phyloP scores from a whole-genome alignment of 2,329 filamentous ascomycete genomes.

The Cladosporium sphaerospermum region DNA sequence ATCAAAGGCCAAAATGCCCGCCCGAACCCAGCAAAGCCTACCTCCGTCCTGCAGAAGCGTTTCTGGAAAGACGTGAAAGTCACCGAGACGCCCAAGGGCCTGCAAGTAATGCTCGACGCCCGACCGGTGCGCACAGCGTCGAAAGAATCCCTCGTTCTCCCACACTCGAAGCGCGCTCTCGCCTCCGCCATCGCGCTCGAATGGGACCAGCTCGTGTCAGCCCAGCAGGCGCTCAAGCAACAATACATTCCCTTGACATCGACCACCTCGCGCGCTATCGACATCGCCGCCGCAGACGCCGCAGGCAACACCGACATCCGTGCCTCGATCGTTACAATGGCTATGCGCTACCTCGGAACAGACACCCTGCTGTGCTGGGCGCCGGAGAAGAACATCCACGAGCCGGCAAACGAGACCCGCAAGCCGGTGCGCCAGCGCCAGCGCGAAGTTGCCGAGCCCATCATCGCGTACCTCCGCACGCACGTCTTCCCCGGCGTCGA shows the following conservation, averaged over 20 bases:
- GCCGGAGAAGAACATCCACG: slow-evolving; percentile 47
- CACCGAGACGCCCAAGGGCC: slow-evolving; percentile 54
- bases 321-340: slow-evolving; percentile 55
- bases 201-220: slow-evolving; percentile 80
- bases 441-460: slow-evolving; percentile 59
- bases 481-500: slow-evolving; percentile 78
- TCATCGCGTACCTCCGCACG: slow-evolving; percentile 64
- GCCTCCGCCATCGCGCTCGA: slow-evolving; percentile 82
- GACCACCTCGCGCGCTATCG: slow-evolving; percentile 72
- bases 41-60: slow-evolving; percentile 55
- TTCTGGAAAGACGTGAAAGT: slow-evolving; percentile 87
- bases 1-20: slow-evolving; percentile 40
- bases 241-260: slow-evolving; percentile 90
- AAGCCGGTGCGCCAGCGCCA: slow-evolving; percentile 62
- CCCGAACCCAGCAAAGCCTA: slow-evolving; percentile 39
- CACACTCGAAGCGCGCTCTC: slow-evolving; percentile 69
- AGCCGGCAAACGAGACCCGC: slow-evolving; percentile 45
- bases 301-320: slow-evolving; percentile 50
- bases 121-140: slow-evolving; percentile 72
- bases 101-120: slow-evolving; percentile 67
- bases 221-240: slow-evolving; percentile 75
- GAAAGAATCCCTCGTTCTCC: slow-evolving; percentile 66
- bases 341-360: slow-evolving; percentile 84
- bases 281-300: slow-evolving; percentile 66
- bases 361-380: slow-evolving; percentile 92